Evolutionary conservation across 305 asterid species (phyloP), one percentile per base, ranked within the genome.

Genomic region (Andrographis paniculata): DNA sequence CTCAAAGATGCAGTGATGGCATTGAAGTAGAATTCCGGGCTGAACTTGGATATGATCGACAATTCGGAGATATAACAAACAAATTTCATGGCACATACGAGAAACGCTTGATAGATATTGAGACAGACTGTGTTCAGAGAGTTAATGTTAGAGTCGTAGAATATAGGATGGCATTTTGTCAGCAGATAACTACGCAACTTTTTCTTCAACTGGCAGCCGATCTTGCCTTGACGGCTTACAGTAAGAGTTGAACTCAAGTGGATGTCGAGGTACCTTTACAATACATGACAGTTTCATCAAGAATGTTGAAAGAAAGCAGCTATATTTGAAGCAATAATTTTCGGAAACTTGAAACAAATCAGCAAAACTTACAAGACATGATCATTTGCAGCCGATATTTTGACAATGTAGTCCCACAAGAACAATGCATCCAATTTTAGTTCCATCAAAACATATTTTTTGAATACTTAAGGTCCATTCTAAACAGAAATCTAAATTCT

Each of bases 31-130:
- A 71, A 80, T 13, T 59, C 55, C 14, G 77, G 68, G 53, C 59
- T 45, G 67, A 88, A 69, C 56, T 60, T 61, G 20, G 72, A 71
- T 15, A 67, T 30, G 50, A 67, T 43, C 17, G 91, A 72, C 59
- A 84, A 54, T 51, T 53, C 59, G 40, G 70, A 58, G 53, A 79
- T 50, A 45, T 84, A 69, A 47, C 79, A 79, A 36, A 79, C 53
- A 69, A 84, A 82, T 68, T 88, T 88, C 97, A 88, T 84, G 55
- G 91, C 93, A 58, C 89, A 79, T 1, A 88, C 71, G 28, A 88
- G 71, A 62, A 88, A 88, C 3, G 50, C 71, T 68, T 88, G 97
- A 54, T 84, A 84, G 42, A 84, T 84, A 45, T 88, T 88, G 50
- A 88, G 89, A 28, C 95, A 76, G 45, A 88, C 93, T 24, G 84